These are phyloP conservation scores for Cyberlindnera maritima DNA, from an alignment of 805 yeast genomes.

Conservation along the genomic window DNA sequence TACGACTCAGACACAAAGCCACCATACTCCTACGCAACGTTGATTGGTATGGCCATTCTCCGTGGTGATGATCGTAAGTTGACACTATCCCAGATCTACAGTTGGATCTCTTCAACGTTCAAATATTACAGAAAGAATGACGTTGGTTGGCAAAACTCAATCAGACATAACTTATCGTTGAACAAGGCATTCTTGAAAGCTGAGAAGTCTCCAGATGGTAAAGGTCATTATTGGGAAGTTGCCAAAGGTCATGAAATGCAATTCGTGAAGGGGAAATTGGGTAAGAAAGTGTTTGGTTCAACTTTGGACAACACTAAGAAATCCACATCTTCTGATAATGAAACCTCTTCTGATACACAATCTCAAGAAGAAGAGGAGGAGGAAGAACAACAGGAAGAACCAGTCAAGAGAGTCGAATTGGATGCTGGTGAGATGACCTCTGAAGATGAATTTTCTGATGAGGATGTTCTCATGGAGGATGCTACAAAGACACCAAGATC, in stretches of 20 bases:
- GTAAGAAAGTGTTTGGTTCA: slow-evolving; percentile 31
- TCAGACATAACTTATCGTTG: slow-evolving; percentile 87
- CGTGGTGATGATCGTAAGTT: slow-evolving; percentile 71
- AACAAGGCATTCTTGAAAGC: slow-evolving; percentile 92
- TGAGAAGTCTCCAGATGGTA: slow-evolving; percentile 86
- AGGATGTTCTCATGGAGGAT: slow-evolving; percentile 11
- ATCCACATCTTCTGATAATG: slow-evolving; percentile 1
- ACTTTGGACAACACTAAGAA: neutral
- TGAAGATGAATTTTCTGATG: slow-evolving; percentile 17
- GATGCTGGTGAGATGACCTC: slow-evolving; percentile 14
- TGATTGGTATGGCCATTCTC: slow-evolving; percentile 90
- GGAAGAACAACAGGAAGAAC: neutral
- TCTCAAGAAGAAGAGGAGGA: slow-evolving; percentile 5
- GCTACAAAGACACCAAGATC: slow-evolving; percentile 24
- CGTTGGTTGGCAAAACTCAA: slow-evolving; percentile 97
- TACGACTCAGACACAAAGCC: slow-evolving; percentile 53
- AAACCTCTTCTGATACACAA: slow-evolving; percentile 8
- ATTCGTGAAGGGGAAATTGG: slow-evolving; percentile 63
- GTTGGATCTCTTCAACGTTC: slow-evolving; percentile 88
- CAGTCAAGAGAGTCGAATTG: slow-evolving; percentile 2
- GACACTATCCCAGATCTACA: slow-evolving; percentile 80
- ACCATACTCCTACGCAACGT: slow-evolving; percentile 89
- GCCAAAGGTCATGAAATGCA: slow-evolving; percentile 79
- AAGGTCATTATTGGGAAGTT: slow-evolving; percentile 88
- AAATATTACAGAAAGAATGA: slow-evolving; percentile 79